These are phyloP conservation scores for Rhizopus arrhizus DNA, from an alignment of 371 early-diverging fungal species.

Conservation along the genomic window DNA sequence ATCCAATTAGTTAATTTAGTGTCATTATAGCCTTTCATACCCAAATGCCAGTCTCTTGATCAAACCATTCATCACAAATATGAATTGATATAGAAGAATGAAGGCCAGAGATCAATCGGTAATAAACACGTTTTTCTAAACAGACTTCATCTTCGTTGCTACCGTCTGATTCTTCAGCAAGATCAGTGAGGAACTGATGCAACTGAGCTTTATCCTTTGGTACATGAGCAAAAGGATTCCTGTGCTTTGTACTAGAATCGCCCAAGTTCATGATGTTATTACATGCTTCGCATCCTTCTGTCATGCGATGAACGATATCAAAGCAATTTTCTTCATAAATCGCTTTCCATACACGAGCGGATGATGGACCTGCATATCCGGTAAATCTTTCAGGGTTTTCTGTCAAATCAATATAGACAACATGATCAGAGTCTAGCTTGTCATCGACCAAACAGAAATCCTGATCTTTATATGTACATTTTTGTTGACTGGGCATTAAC, in stretches of 20 bases:
- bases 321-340: conserved; percentile 97
- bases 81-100: conserved; percentile 98
- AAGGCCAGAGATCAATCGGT: conserved; percentile 89
- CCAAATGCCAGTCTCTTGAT: conserved; percentile 86
- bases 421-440: conserved; percentile 59
- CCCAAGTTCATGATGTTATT: conserved; percentile 38
- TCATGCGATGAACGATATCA: conserved; percentile 69
- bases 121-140: conserved; percentile 90
- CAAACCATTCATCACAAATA: conserved; percentile 90
- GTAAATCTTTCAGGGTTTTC: conserved; percentile 97
- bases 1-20: no score
- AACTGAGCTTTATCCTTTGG: conserved; percentile 38
- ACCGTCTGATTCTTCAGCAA: conserved; percentile 56
- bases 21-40: conserved; percentile 37
- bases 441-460: conserved; percentile 93
- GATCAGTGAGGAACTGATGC: conserved; percentile 43
- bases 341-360: conserved; percentile 89
- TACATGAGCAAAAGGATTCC: conserved; percentile 39
- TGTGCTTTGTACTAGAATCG: conserved; percentile 23
- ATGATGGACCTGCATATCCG: conserved; percentile 89
- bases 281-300: conserved; percentile 54
- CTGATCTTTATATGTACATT: conserved; percentile 70
- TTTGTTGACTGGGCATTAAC: conserved; percentile 9
- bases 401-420: conserved; percentile 85
- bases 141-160: conserved; percentile 61